Evolutionary conservation across 2,329 filamentous ascomycete species (phyloP), one percentile per base, ranked within the genome.

Genomic region (Fusarium aywerte): DNA sequence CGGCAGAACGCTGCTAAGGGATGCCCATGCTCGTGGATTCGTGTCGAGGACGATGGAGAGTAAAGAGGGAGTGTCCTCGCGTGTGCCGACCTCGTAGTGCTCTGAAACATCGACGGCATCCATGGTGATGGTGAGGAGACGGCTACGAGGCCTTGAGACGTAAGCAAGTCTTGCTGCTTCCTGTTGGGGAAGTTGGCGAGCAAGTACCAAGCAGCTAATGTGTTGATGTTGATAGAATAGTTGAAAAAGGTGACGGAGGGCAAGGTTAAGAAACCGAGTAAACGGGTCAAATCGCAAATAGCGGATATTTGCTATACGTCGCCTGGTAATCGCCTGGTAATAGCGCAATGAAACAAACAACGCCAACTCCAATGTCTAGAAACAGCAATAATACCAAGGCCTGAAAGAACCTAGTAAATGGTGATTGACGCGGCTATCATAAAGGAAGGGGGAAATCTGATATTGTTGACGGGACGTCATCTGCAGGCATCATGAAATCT

Each of bases 21-120:
- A 85, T 8, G 92, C 89, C 96, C 96, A 97, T 72, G 96, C 94
- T 72, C 94, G 91, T 4, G 96, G 96, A 77, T 99, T 99, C 25
- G 95, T 97, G 82, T 99, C 96, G 81, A 99, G 87, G 74, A 99
- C 85, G 74, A 99, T 90, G 70, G 93, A 91, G 51, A 97, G 88
- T 33, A 99, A 89, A 15, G 95, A 97, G 1, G 96, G 92, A 7
- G 85, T 81, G 65, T 87, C 85, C 55, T 83, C 85, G 50, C 80
- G 83, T 42, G 81, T 80, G 66, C 80, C 81, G 72, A 83, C 81
- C 77, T 87, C 84, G 77, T 88, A 88, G 79, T 88, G 86, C 59
- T 86, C 84, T 52, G 86, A 88, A 71, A 83, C 84, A 76, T 89
- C 86, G 77, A 81, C 80, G 71, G 78, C 79, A 72, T 81, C 79